Conservation (phyloP, 495 filamentous ascomycete genomes). For the Sabuloglossum arenarium region DNA sequence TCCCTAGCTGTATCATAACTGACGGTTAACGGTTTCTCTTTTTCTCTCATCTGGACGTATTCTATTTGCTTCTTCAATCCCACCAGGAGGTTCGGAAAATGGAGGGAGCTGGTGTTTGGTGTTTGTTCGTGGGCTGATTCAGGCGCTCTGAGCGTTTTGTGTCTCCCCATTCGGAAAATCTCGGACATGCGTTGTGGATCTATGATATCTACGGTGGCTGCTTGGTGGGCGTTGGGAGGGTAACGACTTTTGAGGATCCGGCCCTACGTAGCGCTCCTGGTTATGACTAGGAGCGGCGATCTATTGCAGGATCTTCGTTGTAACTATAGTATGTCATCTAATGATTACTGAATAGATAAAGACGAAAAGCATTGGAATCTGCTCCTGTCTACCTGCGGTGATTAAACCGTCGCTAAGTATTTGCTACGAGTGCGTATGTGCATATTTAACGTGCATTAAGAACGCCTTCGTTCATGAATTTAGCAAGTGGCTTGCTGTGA, state of each 20-base stretch:
- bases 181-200: neutral
- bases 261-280: neutral
- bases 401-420: too few relatives aligned
- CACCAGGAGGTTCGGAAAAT: too few relatives aligned
- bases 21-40: neutral
- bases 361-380: neutral
- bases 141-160: neutral
- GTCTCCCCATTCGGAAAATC: too few relatives aligned
- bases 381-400: too few relatives aligned
- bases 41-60: too few relatives aligned
- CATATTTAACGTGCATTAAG: too few relatives aligned
- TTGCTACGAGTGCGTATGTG: too few relatives aligned
- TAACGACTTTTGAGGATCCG: too few relatives aligned
- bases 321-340: neutral
- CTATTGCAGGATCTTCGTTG: too few relatives aligned
- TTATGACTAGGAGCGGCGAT: neutral
- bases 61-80: too few relatives aligned
- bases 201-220: neutral
- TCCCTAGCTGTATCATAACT: neutral
- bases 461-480: too few relatives aligned
- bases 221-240: neutral
- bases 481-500: too few relatives aligned
- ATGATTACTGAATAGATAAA: neutral
- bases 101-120: neutral
- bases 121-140: neutral